Conservation (phyloP, 805 yeast species). For the Yarrowia yakushimensis region DNA sequence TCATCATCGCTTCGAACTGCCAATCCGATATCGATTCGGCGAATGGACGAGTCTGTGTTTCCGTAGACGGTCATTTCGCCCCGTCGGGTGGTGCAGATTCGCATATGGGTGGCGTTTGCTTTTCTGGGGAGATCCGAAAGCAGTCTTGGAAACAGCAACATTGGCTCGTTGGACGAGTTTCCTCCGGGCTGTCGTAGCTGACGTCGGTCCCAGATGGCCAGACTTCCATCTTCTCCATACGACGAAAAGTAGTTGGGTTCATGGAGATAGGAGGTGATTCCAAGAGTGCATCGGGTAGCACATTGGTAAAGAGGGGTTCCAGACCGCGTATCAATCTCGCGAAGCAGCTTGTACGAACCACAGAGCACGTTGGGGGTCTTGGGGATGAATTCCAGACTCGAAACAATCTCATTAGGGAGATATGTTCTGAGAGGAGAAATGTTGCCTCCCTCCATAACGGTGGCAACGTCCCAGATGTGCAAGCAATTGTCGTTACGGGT, state of each 20-base stretch:
- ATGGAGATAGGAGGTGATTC: constrained; percentile 66
- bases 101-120: constrained; percentile 30
- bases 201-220: constrained; percentile 56
- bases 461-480: constrained; percentile 69
- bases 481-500: constrained; percentile 72
- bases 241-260: constrained; percentile 67
- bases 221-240: constrained; percentile 76
- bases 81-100: constrained; percentile 51
- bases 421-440: constrained; percentile 36
- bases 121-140: constrained; percentile 28
- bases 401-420: constrained; percentile 69
- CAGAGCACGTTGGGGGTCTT: constrained; percentile 49
- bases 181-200: constrained; percentile 29
- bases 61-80: constrained; percentile 66
- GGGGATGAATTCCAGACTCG: constrained; percentile 64
- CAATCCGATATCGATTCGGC: neutral
- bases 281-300: constrained; percentile 69
- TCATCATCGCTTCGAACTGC: neutral
- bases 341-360: constrained; percentile 70
- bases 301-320: constrained; percentile 55
- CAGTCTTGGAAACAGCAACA: constrained; percentile 32
- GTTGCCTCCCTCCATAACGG: constrained; percentile 38
- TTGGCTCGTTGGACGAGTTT: constrained; percentile 26
- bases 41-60: constrained; percentile 1
- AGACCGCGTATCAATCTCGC: constrained; percentile 72